These are phyloP conservation scores for Carex scoparia DNA, from an alignment of 176 grass and related monocot genomes.

Conservation along the genomic window DNA sequence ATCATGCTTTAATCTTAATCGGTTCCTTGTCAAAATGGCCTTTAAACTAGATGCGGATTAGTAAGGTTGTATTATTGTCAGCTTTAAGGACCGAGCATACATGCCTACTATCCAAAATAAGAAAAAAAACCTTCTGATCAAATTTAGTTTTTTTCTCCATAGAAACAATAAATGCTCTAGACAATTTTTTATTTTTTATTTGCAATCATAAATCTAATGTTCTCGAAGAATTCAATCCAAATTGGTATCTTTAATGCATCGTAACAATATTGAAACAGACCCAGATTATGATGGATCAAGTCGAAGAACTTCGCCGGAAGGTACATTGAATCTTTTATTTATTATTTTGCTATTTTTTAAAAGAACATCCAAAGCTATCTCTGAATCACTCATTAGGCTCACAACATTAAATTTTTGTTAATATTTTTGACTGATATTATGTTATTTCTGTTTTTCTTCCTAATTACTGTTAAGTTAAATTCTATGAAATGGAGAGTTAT, in stretches of 20 bases:
- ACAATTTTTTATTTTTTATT: background rate
- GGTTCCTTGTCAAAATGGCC: background rate
- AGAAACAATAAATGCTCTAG: background rate
- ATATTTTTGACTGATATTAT: background rate
- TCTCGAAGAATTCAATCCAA: background rate
- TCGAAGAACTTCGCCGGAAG: constrained; percentile 91
- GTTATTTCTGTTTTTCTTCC: background rate
- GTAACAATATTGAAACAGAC: constrained; percentile 36
- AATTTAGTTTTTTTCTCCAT: background rate
- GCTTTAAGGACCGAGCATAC: background rate
- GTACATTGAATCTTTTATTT: constrained; percentile 19
- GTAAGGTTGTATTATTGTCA: background rate
- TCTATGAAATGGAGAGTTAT: background rate
- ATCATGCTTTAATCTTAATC: background rate
- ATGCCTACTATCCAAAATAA: background rate
- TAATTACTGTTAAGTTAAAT: too few relatives aligned
- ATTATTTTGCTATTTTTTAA: background rate
- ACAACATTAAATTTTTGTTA: constrained; percentile 5
- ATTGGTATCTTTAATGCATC: background rate
- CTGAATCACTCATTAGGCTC: too few relatives aligned
- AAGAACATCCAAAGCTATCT: background rate
- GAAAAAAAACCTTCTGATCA: background rate
- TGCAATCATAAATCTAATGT: background rate
- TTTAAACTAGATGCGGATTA: background rate
- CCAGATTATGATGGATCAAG: constrained; percentile 86